Base-by-base conservation (phyloP, 176 grass and related monocot genomes). In the Themeda triandra region DNA sequence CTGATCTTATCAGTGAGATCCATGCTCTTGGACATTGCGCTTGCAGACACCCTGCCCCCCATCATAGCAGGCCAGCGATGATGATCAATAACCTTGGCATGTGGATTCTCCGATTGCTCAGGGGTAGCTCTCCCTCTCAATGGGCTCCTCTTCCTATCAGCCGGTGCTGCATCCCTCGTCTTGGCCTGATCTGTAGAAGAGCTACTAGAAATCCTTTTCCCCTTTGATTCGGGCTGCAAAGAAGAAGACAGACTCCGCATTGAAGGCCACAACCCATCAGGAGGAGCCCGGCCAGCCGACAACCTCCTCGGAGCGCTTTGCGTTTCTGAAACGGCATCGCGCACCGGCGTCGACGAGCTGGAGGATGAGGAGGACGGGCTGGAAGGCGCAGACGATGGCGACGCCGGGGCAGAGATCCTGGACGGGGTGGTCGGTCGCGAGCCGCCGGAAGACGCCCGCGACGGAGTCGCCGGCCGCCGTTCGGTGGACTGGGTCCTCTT, bases 11-110 rank as follows among this genome's bases (percentile, higher is more conserved):
- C 84, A 42, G 84, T 87, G 75, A 90, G 87, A 92, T 94, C 90
- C 90, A 92, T 58, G 56, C 90, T 94, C 83, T 76, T 92, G 0
- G 92, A 88, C 89, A 94, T 85, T 32, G 90, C 40, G 58, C 72
- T 81, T 62, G 81, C 72, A 81, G 85, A 86, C 27, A 90, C 77
- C 74, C 78, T 94, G 30, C 93, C 89, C 42, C 89, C 87, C 82
- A 81, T 87, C 93, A 99, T 99, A 56, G 89, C 89, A 78, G 96
- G 96, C 96, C 93, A 99, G 67, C 96, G 88, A 69, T 94, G 91
- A 58, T 99, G 93, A 78, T 99, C 96, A 33, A 94, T 99, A 48
- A 92, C 85, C 80, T 86, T 96, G 14, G 87, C 79, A 85, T 93
- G 91, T 19, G 89, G 71, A 79, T 95, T 95, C 46, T 95, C 91